Evolutionary conservation across 2,329 filamentous ascomycete species (phyloP), one percentile per base, ranked within the genome.

Genomic region (Alternaria arbusti): DNA sequence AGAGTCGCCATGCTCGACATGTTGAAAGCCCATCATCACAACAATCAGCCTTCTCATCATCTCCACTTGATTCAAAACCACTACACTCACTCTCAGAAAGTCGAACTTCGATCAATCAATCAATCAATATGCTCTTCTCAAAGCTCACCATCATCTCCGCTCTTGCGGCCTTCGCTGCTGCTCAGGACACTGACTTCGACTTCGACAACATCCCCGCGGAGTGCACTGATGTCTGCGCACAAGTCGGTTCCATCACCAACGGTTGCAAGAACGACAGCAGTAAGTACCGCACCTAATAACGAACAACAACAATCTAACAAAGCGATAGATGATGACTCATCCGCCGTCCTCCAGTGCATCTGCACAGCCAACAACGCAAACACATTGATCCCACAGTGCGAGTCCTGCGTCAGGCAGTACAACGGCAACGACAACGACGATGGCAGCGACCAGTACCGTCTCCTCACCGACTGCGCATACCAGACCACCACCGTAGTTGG

Each of bases 191-290:
- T 12, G 26, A 22, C 13, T 65, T 78, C 55, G 70, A 71, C 57
- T 66, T 73, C 61, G 64, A 74, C 59, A 74, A 78, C 28, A 70
- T 79, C 20, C 77, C 77, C 10, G 46, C 36, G 17, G 69, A 74
- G 54, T 79, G 77, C 68, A 70, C 63, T 3, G 64, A 67, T 15
- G 59, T 75, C n/a, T 78, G 76, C 64, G 62, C 71, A 6, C 59
- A 67, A 28, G 68, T 77, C 10, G 68, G 74, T 10, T 62, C 61
- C 10, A 68, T 75, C 13, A 58, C 72, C n/a, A 63, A 55, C 13
- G 61, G 68, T 43, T 78, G 76, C 54, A 72, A 78, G 63, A 60
- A 62, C 11, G 63, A 70, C 45, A 67, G 65, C 47, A 61, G 72
- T 73, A 70, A n/a, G 60, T 40, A 12, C 1, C 6, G 0, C 13